Base-by-base conservation (phyloP, 1,284 basidiomycete genomes). In the Leccinum pachyderme region DNA sequence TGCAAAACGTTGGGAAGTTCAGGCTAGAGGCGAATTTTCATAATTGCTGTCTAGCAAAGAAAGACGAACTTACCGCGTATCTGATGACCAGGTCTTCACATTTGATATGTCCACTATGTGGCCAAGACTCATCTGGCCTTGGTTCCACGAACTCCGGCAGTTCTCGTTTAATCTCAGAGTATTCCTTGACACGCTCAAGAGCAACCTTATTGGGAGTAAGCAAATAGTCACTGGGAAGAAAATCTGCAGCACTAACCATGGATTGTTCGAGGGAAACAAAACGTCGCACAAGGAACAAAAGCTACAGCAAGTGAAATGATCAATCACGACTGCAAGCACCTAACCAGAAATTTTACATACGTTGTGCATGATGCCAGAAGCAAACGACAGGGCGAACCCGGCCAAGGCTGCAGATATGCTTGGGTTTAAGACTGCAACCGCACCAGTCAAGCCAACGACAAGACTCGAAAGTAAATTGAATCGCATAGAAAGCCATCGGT, bases 171-270 rank as follows among this genome's bases (percentile, higher is more conserved):
- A 97, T 74, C 63, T 94, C 91, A 2, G 91, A 89, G 71, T 93
- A 96, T 68, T 94, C 92, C 68, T 92, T 92, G 67, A 97, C 83
- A 44, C 95, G 87, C 72, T 98, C 95, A 47, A 98, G 77, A 13
- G 92, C 93, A 58, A 97, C 87, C 87, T 89, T 58, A 27, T 54
- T 37, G 53, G 31, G 41, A 52, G 44, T 61, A 32, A 61, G 52
- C 22, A 51, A 50, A 53, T 31, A 12, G 39, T 13, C 27, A 52
- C 48, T 24, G 35, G 43, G 28, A 35, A 11, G 15, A 18, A 47
- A 11, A 51, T 6, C 43, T 29, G 6, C 24, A 12, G 43, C 27
- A 56, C 77, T 62, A 57, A 87, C 93, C 92, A 97, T 94, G 22
- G 87, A 88, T 71, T 97, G 93, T 68, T 97, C 94, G 18, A 97